These are phyloP conservation scores for Tetracladium setigerum DNA, from an alignment of 495 filamentous ascomycete genomes.

Conservation along the genomic window DNA sequence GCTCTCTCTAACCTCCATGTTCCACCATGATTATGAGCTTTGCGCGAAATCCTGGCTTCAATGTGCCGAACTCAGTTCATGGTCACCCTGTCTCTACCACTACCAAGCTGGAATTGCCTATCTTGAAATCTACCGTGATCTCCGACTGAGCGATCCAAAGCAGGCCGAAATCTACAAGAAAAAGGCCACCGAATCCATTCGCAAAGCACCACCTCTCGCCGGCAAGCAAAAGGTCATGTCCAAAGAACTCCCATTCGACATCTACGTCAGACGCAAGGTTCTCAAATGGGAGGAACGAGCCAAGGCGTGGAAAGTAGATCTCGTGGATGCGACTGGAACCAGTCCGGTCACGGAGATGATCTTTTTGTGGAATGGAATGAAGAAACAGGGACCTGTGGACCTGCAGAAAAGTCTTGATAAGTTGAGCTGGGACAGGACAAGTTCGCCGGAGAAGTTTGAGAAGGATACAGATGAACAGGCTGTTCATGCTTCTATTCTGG, in stretches of 20 bases:
- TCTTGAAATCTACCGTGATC: constrained; percentile 69
- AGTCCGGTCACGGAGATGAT: constrained; percentile 88
- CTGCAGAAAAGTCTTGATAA: constrained; percentile 54
- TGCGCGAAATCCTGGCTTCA: constrained; percentile 68
- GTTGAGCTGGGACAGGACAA: constrained; percentile 55
- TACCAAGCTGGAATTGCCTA: constrained; percentile 77
- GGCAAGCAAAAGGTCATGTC: constrained; percentile 90
- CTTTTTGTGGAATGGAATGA: constrained; percentile 86
- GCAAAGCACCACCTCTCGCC: constrained; percentile 62
- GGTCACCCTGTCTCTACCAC: constrained; percentile 85
- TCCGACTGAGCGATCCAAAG: constrained; percentile 41
- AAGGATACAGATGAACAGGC: constrained; percentile 75
- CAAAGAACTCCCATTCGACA: constrained; percentile 80
- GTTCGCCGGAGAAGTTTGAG: constrained; percentile 43
- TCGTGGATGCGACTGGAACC: constrained; percentile 78
- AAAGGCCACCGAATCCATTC: constrained; percentile 51
- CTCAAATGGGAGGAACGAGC: constrained; percentile 84
- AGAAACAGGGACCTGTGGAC: constrained; percentile 61
- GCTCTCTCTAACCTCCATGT: constrained; percentile 70
- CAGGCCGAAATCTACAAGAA: constrained; percentile 40
- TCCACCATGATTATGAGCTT: constrained; percentile 61
- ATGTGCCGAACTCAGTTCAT: constrained; percentile 80
- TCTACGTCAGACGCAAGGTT: constrained; percentile 78
- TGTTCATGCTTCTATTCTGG: constrained; percentile 56
- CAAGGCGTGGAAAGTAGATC: constrained; percentile 54